Base-by-base conservation (phyloP, 2,329 filamentous ascomycete genomes). In the Claviceps cyperi region DNA sequence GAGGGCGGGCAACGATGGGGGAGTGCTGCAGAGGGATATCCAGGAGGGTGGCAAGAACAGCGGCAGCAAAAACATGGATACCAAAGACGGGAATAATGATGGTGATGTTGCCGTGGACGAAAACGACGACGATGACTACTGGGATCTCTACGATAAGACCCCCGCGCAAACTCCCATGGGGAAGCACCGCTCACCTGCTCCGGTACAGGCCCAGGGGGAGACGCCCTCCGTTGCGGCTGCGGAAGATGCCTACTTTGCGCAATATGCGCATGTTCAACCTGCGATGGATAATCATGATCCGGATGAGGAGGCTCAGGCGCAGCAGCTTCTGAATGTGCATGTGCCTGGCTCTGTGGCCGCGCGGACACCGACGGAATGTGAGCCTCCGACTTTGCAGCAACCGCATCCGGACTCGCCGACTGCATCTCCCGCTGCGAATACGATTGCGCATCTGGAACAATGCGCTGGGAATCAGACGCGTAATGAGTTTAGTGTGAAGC, bases 221-320 rank as follows among this genome's bases (percentile, higher is more conserved):
- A 36, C 58, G 58, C 49, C 56, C 57, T 41, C 50, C 21, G 57
- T 48, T 38, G 54, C 65, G 9, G 69, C 70, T 7, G 70, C 72
- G 19, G 85, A 90, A 54, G 78, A 83, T 45, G 80, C 80, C 43
- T 91, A 91, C 64, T 91, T 80, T 63, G 78, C 83, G 17, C 80
- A 83, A 61, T 91, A 92, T 63, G 81, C 84, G 57, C 72, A 78
- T 54, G 84, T 91, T 8, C 86, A 91, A 62, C 84, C 86, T 2
- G 85, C 85, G 35, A 80, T 91, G 72, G 86, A 91, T 64, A 80
- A 79, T 50, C 81, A 90, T 62, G 85, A 90, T 56, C 85, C 85
- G n/a, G 83, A 88, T 57, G 84, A 88, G 66, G 81, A 72, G 51
- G 68, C 59, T 2, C 57, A 56, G 45, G 55, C 55, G 48, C 58